Evolutionary conservation across 2,329 filamentous ascomycete genomes (phyloP).

Genomic region (Colletotrichum siamense): DNA sequence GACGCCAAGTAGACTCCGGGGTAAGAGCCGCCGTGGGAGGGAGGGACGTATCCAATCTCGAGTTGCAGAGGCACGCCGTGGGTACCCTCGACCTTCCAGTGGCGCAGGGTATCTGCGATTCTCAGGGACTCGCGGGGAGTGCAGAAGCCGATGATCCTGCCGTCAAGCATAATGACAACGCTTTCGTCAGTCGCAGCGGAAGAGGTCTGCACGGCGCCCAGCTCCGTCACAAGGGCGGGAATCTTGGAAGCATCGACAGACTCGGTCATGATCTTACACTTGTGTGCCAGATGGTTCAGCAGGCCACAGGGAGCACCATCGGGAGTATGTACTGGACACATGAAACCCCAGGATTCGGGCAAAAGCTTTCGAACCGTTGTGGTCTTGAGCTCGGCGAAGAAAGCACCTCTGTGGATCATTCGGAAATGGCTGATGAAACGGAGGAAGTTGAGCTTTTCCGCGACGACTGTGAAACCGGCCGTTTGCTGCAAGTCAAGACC

Average conservation of each 20-base stretch:
- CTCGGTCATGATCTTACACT: constrained; percentile 86
- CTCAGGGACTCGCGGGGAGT: constrained; percentile 80
- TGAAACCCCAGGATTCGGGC: constrained; percentile 96
- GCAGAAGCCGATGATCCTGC: constrained; percentile 89
- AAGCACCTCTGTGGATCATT: constrained; percentile 98
- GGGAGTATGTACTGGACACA: constrained; percentile 96
- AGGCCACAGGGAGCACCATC: constrained; percentile 95
- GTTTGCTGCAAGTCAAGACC: constrained; percentile 94
- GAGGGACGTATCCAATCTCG: constrained; percentile 90
- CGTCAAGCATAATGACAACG: constrained; percentile 89
- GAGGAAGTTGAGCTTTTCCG: constrained; percentile 98
- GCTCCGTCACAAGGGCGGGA: constrained; percentile 74
- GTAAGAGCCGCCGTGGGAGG: constrained; percentile 90
- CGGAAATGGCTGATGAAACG: constrained; percentile 99
- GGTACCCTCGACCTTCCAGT: constrained; percentile 93
- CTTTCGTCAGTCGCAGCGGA: constrained; percentile 83
- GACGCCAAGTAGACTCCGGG: constrained; percentile 95
- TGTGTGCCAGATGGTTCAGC: constrained; percentile 93
- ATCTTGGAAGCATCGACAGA: constrained; percentile 77
- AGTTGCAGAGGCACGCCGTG: constrained; percentile 82
- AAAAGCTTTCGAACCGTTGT: constrained; percentile 95
- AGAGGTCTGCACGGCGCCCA: constrained; percentile 79
- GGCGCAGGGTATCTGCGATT: constrained; percentile 85
- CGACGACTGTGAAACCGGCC: constrained; percentile 94
- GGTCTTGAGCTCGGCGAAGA: constrained; percentile 97